Percentiles rank a stretch among this genome's conserved stretches.
These are phyloP conservation scores for Blumeriella jaapii DNA, from an alignment of 2,329 filamentous ascomycete species.

Conservation along the genomic window DNA sequence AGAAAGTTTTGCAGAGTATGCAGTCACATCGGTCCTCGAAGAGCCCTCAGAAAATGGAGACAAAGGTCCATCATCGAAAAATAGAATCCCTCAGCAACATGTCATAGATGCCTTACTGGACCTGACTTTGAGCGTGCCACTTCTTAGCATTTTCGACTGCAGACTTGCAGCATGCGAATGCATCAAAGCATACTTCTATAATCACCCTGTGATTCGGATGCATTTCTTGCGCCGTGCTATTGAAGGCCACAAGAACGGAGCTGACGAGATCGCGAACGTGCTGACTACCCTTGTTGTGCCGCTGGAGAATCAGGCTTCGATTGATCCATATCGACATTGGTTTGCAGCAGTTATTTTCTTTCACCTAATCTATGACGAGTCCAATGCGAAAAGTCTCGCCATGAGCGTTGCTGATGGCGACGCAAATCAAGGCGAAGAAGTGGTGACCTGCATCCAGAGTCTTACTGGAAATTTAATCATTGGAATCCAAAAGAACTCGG, in stretches of 20 bases:
- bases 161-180: conserved; percentile 80
- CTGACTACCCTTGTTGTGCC: conserved; percentile 69
- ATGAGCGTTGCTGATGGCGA: conserved; percentile 84
- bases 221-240: conserved; percentile 87
- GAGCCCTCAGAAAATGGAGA: conserved; percentile 26
- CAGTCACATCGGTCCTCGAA: conserved; percentile 53
- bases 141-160: conserved; percentile 61
- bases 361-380: conserved; percentile 72
- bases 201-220: conserved; percentile 66
- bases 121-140: conserved; percentile 58
- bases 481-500: conserved; percentile 62
- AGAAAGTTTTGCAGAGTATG: conserved; percentile 78
- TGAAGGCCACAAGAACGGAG: conserved; percentile 66
- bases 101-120: conserved; percentile 91
- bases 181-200: conserved; percentile 82
- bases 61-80: conserved; percentile 33
- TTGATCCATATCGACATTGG: conserved; percentile 81
- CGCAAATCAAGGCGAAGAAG: conserved; percentile 80
- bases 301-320: conserved; percentile 44
- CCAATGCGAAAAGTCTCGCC: conserved; percentile 65
- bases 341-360: conserved; percentile 81
- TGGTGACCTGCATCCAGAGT: conserved; percentile 85
- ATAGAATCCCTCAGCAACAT: conserved; percentile 56
- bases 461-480: conserved; percentile 77
- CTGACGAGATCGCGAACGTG: conserved; percentile 79